Conservation (phyloP, 2,329 filamentous ascomycete genomes). For the Phialophora tarda region DNA sequence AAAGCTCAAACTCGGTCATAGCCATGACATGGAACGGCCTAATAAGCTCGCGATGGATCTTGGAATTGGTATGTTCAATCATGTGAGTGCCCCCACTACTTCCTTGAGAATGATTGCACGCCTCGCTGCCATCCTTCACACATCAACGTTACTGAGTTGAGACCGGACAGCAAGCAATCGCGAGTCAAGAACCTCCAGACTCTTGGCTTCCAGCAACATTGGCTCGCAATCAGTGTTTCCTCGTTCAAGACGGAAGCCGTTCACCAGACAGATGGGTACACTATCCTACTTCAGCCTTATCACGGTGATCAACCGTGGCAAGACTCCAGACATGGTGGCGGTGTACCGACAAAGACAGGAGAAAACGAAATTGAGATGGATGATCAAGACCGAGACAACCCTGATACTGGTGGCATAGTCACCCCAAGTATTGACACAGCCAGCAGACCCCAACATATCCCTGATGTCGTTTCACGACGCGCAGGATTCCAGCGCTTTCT, state of each 20-base stretch:
- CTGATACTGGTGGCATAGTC: neutral
- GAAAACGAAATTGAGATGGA: neutral
- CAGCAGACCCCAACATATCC: neutral
- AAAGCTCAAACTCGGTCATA: slow-evolving; percentile 43
- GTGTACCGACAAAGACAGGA: neutral
- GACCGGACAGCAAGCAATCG: slow-evolving; percentile 25
- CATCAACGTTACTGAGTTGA: neutral
- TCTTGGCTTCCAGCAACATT: slow-evolving; percentile 18
- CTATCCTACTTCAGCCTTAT: slow-evolving; percentile 31
- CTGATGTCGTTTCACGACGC: neutral
- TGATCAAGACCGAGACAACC: neutral
- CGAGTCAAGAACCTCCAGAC: slow-evolving; percentile 18
- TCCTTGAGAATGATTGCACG: neutral
- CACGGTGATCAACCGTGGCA: neutral
- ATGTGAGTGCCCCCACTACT: slow-evolving; percentile 27
- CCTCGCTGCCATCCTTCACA: neutral
- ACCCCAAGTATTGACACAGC: neutral
- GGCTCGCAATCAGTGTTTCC: slow-evolving; percentile 36
- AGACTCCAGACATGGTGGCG: neutral
- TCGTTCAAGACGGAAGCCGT: slow-evolving; percentile 33
- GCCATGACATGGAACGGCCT: slow-evolving; percentile 52
- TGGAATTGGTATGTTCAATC: slow-evolving; percentile 41
- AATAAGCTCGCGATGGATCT: slow-evolving; percentile 49
- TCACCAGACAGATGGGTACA: slow-evolving; percentile 35
- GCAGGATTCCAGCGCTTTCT: slow-evolving; percentile 29